Evolutionary conservation across 345 rosid genomes (phyloP).

Genomic region (Triadica sebifera): DNA sequence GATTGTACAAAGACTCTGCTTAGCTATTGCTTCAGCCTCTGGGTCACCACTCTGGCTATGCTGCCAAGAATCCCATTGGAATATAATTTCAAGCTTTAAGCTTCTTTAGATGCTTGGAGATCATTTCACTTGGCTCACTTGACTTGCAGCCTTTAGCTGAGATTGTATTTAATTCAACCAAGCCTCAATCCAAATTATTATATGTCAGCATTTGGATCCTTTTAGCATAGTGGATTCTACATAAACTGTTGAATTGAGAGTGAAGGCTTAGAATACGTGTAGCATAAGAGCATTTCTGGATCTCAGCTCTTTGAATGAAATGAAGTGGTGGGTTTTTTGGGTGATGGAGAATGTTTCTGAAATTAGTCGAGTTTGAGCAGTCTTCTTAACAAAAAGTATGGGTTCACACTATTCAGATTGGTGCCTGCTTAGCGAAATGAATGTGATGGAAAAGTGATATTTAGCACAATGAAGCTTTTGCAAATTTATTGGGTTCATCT

Average conservation of each 20-base stretch:
- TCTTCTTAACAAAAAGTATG: background rate
- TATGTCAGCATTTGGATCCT: background rate
- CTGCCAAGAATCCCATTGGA: conserved; percentile 2
- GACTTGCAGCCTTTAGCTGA: background rate
- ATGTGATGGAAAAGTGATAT: background rate
- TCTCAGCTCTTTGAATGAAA: background rate
- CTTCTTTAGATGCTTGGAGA: background rate
- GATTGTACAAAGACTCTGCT: background rate
- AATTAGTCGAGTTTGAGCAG: background rate
- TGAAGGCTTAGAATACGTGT: background rate
- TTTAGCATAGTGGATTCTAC: background rate
- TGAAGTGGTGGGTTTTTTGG: background rate
- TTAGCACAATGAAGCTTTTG: background rate
- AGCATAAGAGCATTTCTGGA: background rate
- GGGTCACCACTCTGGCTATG: no score
- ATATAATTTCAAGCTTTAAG: background rate
- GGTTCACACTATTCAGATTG: background rate
- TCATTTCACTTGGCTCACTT: background rate
- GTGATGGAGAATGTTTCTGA: background rate
- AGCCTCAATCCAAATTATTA: background rate
- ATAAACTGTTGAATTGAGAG: background rate
- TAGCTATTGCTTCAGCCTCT: background rate
- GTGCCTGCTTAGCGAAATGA: background rate
- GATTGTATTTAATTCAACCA: background rate
- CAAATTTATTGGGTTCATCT: background rate